Conservation (phyloP, 108 stramenopile species). For the Nitzschia sp. region DNA sequence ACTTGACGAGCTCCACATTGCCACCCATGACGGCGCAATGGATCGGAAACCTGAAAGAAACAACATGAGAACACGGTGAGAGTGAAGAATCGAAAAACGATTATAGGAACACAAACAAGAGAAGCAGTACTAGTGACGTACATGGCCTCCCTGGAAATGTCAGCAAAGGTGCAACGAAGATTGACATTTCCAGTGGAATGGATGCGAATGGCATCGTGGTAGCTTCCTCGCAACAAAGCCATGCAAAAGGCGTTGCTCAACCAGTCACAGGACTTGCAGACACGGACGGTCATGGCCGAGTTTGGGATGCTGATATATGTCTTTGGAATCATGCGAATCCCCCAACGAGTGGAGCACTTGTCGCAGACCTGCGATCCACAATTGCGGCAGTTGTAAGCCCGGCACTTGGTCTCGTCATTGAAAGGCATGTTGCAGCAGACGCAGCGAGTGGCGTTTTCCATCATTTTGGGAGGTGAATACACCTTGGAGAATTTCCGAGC, state of each 20-base stretch:
- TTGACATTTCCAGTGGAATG: slow-evolving; percentile 77
- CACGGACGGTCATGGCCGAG: slow-evolving; percentile 36
- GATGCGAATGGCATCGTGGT: slow-evolving; percentile 45
- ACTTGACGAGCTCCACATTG: slow-evolving; percentile 59
- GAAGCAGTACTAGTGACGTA: slow-evolving; percentile 8
- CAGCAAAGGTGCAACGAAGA: slow-evolving; percentile 62
- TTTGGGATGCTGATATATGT: slow-evolving; percentile 51
- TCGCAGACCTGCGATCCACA: slow-evolving; percentile 70
- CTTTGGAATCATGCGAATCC: slow-evolving; percentile 59
- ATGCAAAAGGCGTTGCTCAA: slow-evolving; percentile 68
- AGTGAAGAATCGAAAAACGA: neutral
- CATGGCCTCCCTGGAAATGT: slow-evolving; percentile 58
- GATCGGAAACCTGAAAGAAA: slow-evolving; percentile 59
- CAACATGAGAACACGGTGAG: neutral
- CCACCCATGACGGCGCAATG: slow-evolving; percentile 75
- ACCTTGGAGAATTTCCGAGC: slow-evolving; percentile 45
- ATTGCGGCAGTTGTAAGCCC: slow-evolving; percentile 50
- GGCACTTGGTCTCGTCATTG: neutral
- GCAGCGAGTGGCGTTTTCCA: slow-evolving; percentile 13
- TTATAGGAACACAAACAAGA: slow-evolving; percentile 4
- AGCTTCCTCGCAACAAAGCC: slow-evolving; percentile 63
- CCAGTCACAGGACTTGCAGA: slow-evolving; percentile 69
- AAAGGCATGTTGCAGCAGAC: slow-evolving; percentile 22
- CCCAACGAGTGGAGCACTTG: slow-evolving; percentile 57
- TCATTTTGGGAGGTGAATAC: slow-evolving; percentile 54